These are phyloP conservation scores for Conoideocrella luteorostrata DNA, from an alignment of 2,329 filamentous ascomycete genomes.

Conservation along the genomic window DNA sequence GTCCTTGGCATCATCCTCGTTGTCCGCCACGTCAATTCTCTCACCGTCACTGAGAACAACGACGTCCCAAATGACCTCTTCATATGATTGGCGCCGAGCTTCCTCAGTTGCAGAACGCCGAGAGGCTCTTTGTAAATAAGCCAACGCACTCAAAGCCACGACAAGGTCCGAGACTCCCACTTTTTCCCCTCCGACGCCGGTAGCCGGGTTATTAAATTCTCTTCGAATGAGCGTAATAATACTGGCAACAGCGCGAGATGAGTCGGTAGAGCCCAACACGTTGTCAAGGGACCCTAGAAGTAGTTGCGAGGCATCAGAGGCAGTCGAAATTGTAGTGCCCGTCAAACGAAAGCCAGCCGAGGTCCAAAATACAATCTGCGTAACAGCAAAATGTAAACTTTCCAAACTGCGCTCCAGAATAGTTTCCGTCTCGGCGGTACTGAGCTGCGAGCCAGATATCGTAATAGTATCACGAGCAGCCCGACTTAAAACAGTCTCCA, in stretches of 20 bases:
- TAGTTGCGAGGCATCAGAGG: conserved; percentile 51
- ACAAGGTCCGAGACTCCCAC: conserved; percentile 57
- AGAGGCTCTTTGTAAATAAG: conserved; percentile 54
- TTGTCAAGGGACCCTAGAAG: conserved; percentile 55
- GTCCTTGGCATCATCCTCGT: conserved; percentile 24
- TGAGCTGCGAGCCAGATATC: conserved; percentile 39
- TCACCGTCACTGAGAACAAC: conserved; percentile 55
- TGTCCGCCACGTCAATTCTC: conserved; percentile 42
- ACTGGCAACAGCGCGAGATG: conserved; percentile 59
- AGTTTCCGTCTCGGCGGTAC: conserved; percentile 47
- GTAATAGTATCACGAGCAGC: conserved; percentile 45
- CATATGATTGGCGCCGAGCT: conserved; percentile 36
- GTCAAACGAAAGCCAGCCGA: conserved; percentile 55
- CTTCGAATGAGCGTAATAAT: conserved; percentile 58
- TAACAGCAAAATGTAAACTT: conserved; percentile 50
- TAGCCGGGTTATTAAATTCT: conserved; percentile 58
- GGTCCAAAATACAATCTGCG: conserved; percentile 54
- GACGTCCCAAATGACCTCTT: conserved; percentile 60
- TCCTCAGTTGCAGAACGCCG: conserved; percentile 46
- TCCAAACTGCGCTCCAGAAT: conserved; percentile 51
- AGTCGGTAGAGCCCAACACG: conserved; percentile 63
- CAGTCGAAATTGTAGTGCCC: conserved; percentile 45
- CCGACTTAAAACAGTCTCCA: conserved; percentile 47
- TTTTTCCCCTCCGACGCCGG: conserved; percentile 50
- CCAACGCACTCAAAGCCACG: conserved; percentile 53